Conservation (phyloP, 306 rosid genomes). For the Prunus campanulata region DNA sequence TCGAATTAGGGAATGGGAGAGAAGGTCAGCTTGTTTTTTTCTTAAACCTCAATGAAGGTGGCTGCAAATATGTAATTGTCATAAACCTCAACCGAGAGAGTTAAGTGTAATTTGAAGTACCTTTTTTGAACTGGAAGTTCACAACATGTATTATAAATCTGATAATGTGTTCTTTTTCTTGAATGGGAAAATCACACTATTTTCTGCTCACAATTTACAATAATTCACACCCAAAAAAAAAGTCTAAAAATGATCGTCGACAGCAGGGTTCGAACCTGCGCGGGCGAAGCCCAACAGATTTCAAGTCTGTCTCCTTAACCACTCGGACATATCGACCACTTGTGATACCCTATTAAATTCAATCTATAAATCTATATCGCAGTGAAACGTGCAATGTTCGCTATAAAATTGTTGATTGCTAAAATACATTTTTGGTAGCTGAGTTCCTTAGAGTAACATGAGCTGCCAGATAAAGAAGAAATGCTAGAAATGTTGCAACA, state of each 20-base stretch:
- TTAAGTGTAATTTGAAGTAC: background rate
- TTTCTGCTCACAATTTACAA: too few relatives aligned
- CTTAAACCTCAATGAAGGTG: background rate
- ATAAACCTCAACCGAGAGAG: background rate
- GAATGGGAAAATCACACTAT: background rate
- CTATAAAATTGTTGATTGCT: background rate
- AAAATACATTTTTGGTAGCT: background rate
- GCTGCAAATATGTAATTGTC: background rate
- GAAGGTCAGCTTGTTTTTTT: background rate
- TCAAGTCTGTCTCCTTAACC: constrained; percentile 31
- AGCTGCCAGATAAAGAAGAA: background rate
- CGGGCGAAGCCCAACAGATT: constrained; percentile 35
- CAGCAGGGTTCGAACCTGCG: constrained; percentile 29
- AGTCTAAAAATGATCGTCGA: background rate
- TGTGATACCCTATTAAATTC: background rate
- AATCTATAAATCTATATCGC: background rate
- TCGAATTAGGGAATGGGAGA: background rate
- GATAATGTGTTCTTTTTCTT: background rate
- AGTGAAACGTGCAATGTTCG: background rate
- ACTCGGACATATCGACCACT: constrained; percentile 18
- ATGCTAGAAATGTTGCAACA: background rate
- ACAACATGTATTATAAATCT: background rate
- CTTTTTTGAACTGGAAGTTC: background rate
- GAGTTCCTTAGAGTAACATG: background rate
- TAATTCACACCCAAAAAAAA: background rate